Evolutionary conservation across 2,329 filamentous ascomycete species (phyloP), one percentile per base, ranked within the genome.

Genomic region (Coniochaeta sp.): DNA sequence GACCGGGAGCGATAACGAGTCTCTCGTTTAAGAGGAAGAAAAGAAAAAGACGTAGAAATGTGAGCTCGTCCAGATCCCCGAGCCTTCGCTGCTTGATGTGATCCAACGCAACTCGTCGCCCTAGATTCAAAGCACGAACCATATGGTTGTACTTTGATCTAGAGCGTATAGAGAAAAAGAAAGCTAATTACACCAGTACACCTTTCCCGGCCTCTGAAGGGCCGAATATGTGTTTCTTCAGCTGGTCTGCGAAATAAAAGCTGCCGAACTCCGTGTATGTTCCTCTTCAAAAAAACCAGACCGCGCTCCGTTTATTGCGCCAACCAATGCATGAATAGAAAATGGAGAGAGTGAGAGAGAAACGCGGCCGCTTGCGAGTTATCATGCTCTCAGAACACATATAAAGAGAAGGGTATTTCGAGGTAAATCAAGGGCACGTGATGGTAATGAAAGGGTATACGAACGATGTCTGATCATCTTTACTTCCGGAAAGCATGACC

Each of bases 401-500:
- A 57, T 62, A 65, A 12, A 59, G 54, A 28, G 47, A 59, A 63
- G 57, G 57, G 62, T 57, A 64, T 60, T 47, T 63, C 55, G 61
- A 61, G 60, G 34, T 19, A 58, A 16, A 59, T 62, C 58, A 64
- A 22, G 62, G 61, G 50, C 60, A 66, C 1, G 62, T 56, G 57
- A 64, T 55, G 14, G 59, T 65, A 70, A 63, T 61, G 66, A 71
- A 70, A 63, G 61, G 66, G 71, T 71, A 65, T 68, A 87, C 89
- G 77, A 80, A 91, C 87, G 89, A 93, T 69, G 93, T 99, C 77
- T 99, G 95, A 66, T 90, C 87, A 71, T 98, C 95, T 75, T 98
- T 98, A 79, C 91, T 96, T 60, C 95, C 95, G 59, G 91, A 96
- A 86, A 93, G 95, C 91, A 98, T 97, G 72, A 98, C 84, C 52